A percentile compares a stretch with the other conserved stretches of the same genome.
These are phyloP conservation scores for Aphanocladium album DNA, from an alignment of 2,329 filamentous ascomycete genomes.

Conservation along the genomic window DNA sequence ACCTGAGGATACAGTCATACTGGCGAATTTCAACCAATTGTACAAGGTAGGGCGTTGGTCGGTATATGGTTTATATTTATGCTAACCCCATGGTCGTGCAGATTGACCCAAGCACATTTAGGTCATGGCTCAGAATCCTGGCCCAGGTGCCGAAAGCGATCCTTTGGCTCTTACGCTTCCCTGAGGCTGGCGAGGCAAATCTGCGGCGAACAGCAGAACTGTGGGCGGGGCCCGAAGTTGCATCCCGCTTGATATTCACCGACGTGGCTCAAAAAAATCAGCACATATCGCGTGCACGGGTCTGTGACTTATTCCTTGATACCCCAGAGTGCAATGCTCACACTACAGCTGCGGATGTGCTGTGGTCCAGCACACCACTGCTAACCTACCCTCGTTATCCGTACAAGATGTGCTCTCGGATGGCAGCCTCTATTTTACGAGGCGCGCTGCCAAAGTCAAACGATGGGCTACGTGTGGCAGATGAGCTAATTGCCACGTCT, in stretches of 20 bases:
- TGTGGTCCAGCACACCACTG: conserved; percentile 94
- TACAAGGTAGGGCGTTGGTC: conserved; percentile 67
- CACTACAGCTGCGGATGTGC: conserved; percentile 90
- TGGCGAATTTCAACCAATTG: conserved; percentile 97
- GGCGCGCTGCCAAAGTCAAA: conserved; percentile 73
- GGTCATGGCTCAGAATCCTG: conserved; percentile 90
- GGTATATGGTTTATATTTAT: not conserved
- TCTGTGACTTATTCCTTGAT: conserved; percentile 93
- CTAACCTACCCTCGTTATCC: conserved; percentile 85
- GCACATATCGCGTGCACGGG: conserved; percentile 85
- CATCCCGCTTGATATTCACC: conserved; percentile 84
- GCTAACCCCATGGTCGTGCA: conserved; percentile 16
- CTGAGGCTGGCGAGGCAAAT: conserved; percentile 84
- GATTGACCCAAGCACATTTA: conserved; percentile 97
- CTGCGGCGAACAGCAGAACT: conserved; percentile 70
- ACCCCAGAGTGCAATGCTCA: conserved; percentile 98
- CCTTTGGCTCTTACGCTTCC: conserved; percentile 94
- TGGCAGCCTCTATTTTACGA: conserved; percentile 90
- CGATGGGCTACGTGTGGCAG: conserved; percentile 62
- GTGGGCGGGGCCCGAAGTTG: conserved; percentile 84
- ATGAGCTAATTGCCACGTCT: conserved; percentile 69
- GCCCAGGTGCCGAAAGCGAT: conserved; percentile 79
- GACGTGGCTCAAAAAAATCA: conserved; percentile 93
- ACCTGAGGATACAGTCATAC: conserved; percentile 77
- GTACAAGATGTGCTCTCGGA: conserved; percentile 98